Percentiles rank a stretch among this genome's conserved stretches.
Evolutionary conservation across 345 rosid genomes (phyloP).

Genomic region (Acer saccharum): DNA sequence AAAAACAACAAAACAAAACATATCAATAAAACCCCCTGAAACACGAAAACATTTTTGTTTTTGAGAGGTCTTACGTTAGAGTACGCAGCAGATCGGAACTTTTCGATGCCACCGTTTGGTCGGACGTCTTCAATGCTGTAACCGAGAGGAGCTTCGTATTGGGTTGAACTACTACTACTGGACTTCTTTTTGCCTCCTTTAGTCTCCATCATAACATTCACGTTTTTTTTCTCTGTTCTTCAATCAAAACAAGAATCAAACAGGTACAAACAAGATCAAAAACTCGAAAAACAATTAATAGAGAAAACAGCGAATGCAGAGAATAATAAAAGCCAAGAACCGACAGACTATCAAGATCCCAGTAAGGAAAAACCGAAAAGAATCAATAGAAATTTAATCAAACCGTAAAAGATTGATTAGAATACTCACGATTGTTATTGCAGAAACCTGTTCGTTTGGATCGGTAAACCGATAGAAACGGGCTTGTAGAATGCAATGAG

Average conservation of each 20-base stretch:
- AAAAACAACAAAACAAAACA: background rate
- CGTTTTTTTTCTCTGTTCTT: constrained; percentile 21
- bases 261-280: background rate
- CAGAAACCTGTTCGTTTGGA: too few relatives aligned
- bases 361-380: background rate
- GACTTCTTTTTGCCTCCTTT: constrained; percentile 62
- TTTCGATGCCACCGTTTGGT: constrained; percentile 82
- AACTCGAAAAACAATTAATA: background rate
- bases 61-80: constrained; percentile 48
- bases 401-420: background rate
- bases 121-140: constrained; percentile 93
- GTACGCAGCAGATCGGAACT: constrained; percentile 87
- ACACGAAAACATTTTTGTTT: too few relatives aligned
- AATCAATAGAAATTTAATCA: background rate
- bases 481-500: too few relatives aligned
- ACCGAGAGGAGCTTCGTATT: constrained; percentile 79
- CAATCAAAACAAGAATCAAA: too few relatives aligned
- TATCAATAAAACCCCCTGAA: background rate
- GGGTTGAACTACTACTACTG: constrained; percentile 32
- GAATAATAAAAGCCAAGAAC: background rate
- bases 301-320: background rate
- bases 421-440: background rate
- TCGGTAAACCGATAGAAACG: background rate
- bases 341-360: constrained; percentile 1
- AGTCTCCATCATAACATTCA: constrained; percentile 84